Percentiles rank a stretch among this genome's conserved stretches.
Evolutionary conservation across 2,329 filamentous ascomycete genomes (phyloP).

Genomic region (Exophiala bonariae): DNA sequence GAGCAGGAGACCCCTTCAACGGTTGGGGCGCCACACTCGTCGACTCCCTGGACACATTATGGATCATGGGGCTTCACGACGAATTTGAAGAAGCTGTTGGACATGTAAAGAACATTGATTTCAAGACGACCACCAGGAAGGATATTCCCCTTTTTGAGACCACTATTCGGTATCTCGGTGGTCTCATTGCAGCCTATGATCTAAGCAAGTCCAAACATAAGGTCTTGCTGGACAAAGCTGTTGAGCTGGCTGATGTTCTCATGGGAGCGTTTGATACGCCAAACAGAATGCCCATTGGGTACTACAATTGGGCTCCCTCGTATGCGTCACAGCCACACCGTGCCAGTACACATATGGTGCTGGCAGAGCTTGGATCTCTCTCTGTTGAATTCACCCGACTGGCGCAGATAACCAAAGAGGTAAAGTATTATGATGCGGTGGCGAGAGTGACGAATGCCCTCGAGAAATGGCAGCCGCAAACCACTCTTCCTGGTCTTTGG

Average conservation of each 20-base stretch:
- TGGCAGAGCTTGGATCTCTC: constrained; percentile 74
- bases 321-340: constrained; percentile 57
- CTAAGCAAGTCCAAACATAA: constrained; percentile 69
- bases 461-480: constrained; percentile 70
- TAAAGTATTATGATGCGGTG: constrained; percentile 87
- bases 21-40: constrained; percentile 88
- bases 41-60: constrained; percentile 78
- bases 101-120: constrained; percentile 73
- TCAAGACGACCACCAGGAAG: constrained; percentile 66
- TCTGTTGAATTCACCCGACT: constrained; percentile 87
- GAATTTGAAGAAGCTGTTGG: constrained; percentile 79
- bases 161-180: constrained; percentile 86
- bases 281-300: constrained; percentile 85
- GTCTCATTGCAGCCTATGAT: constrained; percentile 82
- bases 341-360: constrained; percentile 56
- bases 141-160: constrained; percentile 93
- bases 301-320: constrained; percentile 74
- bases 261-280: constrained; percentile 87
- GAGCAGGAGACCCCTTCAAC: constrained; percentile 77
- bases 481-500: constrained; percentile 75
- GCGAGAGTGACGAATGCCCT: constrained; percentile 81
- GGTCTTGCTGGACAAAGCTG: constrained; percentile 72
- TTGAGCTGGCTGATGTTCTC: constrained; percentile 76
- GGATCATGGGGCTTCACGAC: constrained; percentile 77
- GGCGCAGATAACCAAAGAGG: constrained; percentile 76